Conservation (phyloP, 2,329 filamentous ascomycete genomes). For the Coniochaeta sp. region DNA sequence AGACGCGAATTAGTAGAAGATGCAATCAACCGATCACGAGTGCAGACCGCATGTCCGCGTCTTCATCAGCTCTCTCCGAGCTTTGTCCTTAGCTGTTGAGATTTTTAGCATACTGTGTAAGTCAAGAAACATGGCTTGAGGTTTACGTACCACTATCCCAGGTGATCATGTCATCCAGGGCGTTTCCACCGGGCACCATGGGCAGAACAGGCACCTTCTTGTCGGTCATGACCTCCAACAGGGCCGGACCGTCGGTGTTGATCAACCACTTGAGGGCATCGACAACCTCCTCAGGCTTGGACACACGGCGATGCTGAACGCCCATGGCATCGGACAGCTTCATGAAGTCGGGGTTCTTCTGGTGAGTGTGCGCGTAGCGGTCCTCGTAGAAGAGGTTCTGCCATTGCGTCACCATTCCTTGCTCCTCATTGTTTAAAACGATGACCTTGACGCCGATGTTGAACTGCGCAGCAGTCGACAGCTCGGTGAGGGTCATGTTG, state of each 20-base stretch:
- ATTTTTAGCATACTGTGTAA: constrained; percentile 24
- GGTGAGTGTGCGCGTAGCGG: constrained; percentile 85
- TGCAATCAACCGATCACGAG: constrained; percentile 3
- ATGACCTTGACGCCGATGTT: constrained; percentile 95
- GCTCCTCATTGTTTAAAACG: constrained; percentile 92
- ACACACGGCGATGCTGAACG: constrained; percentile 65
- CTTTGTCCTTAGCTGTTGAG: constrained; percentile 56
- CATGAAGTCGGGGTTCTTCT: constrained; percentile 92
- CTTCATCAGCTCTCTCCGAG: constrained; percentile 60
- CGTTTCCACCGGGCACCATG: constrained; percentile 88
- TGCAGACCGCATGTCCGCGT: constrained; percentile 51
- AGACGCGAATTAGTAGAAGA: not conserved
- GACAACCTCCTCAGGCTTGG: constrained; percentile 69
- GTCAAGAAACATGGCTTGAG: constrained; percentile 8
- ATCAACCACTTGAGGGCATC: constrained; percentile 84
- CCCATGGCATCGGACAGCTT: constrained; percentile 90
- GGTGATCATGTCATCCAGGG: constrained; percentile 85
- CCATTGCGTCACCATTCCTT: constrained; percentile 99
- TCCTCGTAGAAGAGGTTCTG: constrained; percentile 97
- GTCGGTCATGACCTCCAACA: constrained; percentile 88
- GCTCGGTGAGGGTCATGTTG: constrained; percentile 95
- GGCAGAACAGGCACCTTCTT: constrained; percentile 91
- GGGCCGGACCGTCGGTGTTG: constrained; percentile 76
- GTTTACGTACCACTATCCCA: constrained; percentile 71
- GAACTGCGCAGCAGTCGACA: constrained; percentile 89